Evolutionary conservation across 176 grass and related monocot species (phyloP), one percentile per base, ranked within the genome.

Genomic region (Oryza rufipogon): DNA sequence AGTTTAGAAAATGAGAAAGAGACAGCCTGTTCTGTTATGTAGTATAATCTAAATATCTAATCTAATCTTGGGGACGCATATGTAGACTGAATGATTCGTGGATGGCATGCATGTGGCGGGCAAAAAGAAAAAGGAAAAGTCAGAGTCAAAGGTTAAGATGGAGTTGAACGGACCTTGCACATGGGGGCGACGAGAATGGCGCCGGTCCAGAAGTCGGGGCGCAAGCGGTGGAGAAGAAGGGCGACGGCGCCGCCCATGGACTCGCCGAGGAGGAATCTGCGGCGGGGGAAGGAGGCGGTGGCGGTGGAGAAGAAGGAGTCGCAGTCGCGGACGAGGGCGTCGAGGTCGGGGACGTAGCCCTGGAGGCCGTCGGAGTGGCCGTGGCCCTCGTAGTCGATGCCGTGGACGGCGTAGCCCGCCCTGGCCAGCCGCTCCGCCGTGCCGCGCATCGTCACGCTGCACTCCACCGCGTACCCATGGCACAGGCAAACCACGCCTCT

Each of bases 401-500:
- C 94, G 44, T 97, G 80, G 1, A 97, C 94, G 1, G 78, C 91
- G 46, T 90, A 97, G 2, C 94, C 94, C 26, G 86, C 88, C 4
- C 52, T 49, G 0, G 92, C 92, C 9, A 97, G 87, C n/a, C 84
- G 85, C 15, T 73, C 89, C 25, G 86, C 92, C 10, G 88, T 97
- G 16, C 84, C 91, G 71, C 81, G 87, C 94, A 97, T 97, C 4
- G 94, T 90, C 25, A 97, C 84, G 73, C 89, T 88, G 85, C 94
- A 97, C 80, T 97, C 94, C 70, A 97, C 87, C 1, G 95, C 95
- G 76, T 97, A 97, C 13, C 95, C 95, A 65, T 98, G 95, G 80
- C 95, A 98, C 7, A 98, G 46, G 87, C 95, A 93, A 20, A 98
- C 76, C 17, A 91, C 70, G 66, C 89, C 95, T 74, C 87, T 93